Evolutionary conservation across 2,329 filamentous ascomycete species (phyloP), one percentile per base, ranked within the genome.

Genomic region (Fusarium redolens): DNA sequence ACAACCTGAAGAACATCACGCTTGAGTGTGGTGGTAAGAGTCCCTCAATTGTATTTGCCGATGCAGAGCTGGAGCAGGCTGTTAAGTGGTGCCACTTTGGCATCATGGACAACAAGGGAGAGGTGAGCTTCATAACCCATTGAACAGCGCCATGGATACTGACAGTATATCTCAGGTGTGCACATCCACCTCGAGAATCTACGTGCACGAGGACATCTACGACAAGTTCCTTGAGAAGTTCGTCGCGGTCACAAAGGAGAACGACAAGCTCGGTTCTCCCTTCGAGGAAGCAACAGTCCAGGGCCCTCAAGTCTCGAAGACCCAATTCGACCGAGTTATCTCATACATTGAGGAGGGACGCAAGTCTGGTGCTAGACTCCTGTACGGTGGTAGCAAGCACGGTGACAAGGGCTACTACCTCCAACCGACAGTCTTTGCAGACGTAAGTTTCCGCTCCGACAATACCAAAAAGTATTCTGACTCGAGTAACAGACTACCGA

Each of bases 271-370:
- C 20, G 91, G 91, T 50, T 86, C 91, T 71, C 90, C 90, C 0
- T 92, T 91, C 77, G 83, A 85, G 14, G 86, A 90, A 61, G 83
- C 84, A 20, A 91, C 90, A 0, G 90, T 88, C 81, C 91, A 92
- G 77, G 91, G 91, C 0, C 91, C 91, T 0, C 90, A 92, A 76
- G 87, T 92, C 59, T 90, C 89, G 9, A 90, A 90, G 78, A 79
- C 84, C 22, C 91, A 92, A 78, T 91, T 89, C 72, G 90, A 92
- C 55, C 84, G 88, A 20, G 86, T 94, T 1, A 82, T 92, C 22
- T 86, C 85, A 3, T 93, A 92, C 79, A 89, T 93, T 47, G 87
- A 92, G 63, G 77, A 85, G 40, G 91, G 91, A 12, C 91, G 91
- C 78, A 85, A 85, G 12, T 88, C 90, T 74, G 91, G 90, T 22